A percentile compares a stretch with the other conserved stretches of the same genome.
Conservation (phyloP, 2,329 filamentous ascomycete species). For the Graphilbum ipis-grandicollis region DNA sequence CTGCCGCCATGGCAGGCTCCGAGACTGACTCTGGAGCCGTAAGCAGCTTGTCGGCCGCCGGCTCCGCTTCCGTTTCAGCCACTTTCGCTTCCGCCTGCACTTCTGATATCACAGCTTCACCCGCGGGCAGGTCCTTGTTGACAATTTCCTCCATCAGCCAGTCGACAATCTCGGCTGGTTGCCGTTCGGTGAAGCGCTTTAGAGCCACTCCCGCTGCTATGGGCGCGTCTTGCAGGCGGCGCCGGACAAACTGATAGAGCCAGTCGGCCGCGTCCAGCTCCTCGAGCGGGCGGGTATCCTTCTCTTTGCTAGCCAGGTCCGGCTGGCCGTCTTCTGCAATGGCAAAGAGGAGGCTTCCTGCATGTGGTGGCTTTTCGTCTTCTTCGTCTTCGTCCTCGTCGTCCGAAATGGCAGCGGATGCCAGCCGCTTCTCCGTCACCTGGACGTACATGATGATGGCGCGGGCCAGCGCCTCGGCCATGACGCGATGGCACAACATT, state of each 20-base stretch:
- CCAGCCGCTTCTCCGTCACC: neutral
- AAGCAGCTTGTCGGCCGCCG: too few relatives aligned
- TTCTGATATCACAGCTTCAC: too few relatives aligned
- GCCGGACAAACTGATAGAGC: neutral
- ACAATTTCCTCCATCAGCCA: neutral
- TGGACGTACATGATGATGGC: slow-evolving; percentile 1
- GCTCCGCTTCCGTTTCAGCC: neutral
- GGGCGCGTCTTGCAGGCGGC: neutral
- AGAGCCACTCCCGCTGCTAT: neutral
- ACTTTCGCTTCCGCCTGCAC: neutral
- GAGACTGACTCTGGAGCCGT: too few relatives aligned
- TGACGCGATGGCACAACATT: neutral
- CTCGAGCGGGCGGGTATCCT: slow-evolving; percentile 5
- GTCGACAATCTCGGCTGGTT: neutral
- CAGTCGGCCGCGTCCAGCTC: slow-evolving; percentile 7
- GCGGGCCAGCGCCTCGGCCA: slow-evolving; percentile 1
- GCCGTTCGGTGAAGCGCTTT: neutral
- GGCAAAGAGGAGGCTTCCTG: neutral
- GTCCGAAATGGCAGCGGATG: neutral
- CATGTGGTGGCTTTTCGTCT: neutral
- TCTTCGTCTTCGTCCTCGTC: neutral
- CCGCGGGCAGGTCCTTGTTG: neutral
- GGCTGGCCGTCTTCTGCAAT: slow-evolving; percentile 5
- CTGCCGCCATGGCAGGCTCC: too few relatives aligned
- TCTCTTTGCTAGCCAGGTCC: slow-evolving; percentile 6